phyloP scores from a whole-genome alignment of 1,284 basidiomycete genomes.

The Pterulicium gracile region DNA sequence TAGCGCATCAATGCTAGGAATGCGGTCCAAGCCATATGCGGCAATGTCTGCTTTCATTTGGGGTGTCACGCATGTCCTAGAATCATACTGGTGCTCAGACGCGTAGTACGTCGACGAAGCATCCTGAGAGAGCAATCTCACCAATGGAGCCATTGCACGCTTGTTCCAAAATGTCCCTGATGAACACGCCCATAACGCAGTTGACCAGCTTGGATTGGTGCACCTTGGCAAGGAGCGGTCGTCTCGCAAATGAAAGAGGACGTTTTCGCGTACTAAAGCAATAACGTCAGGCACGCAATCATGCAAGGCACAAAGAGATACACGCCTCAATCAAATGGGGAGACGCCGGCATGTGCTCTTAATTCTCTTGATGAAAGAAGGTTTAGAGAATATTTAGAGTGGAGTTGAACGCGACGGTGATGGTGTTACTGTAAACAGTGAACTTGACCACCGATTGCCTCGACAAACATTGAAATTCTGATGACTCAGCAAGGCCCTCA shows the following conservation, averaged over 20 bases:
- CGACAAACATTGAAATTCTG: too few species aligned
- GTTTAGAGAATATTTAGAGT: too few species aligned
- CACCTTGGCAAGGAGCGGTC: background rate
- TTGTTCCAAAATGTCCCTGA: background rate
- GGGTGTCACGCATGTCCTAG: constrained; percentile 47
- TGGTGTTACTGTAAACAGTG: too few species aligned
- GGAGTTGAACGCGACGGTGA: too few species aligned
- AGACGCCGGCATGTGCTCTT: too few species aligned
- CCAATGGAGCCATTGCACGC: background rate
- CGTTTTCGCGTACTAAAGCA: background rate
- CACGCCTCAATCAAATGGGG: background rate
- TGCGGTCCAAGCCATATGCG: constrained; percentile 25
- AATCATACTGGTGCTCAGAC: too few species aligned
- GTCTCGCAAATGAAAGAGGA: background rate
- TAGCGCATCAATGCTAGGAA: constrained; percentile 42
- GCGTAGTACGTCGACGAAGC: too few species aligned
- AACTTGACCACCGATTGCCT: too few species aligned
- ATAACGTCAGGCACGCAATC: background rate
- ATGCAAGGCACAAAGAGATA: too few species aligned
- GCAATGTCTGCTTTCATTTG: constrained; percentile 41
- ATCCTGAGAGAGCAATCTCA: too few species aligned
- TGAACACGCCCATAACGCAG: background rate
- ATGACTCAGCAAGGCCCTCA: too few species aligned
- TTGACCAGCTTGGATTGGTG: background rate
- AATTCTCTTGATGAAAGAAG: too few species aligned